Evolutionary conservation across 345 rosid genomes (phyloP).

Genomic region (Syzygium aromaticum): DNA sequence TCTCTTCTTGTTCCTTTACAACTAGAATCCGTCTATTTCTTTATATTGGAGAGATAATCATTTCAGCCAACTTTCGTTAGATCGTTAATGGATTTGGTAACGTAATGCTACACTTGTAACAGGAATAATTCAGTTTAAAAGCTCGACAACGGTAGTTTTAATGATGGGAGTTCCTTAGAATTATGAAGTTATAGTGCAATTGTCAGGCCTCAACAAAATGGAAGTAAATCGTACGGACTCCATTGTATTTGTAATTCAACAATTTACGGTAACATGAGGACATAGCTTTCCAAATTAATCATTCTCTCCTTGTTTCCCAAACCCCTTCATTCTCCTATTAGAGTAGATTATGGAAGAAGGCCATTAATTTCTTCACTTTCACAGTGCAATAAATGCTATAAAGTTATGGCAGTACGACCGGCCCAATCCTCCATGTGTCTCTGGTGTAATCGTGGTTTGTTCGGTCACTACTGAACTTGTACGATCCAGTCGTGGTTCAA

Average conservation of each 20-base stretch:
- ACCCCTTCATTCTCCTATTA: neutral
- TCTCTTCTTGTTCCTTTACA: neutral
- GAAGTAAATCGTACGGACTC: no score
- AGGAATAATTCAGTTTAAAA: neutral
- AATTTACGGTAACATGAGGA: neutral
- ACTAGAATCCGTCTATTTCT: neutral
- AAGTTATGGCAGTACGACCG: slow-evolving; percentile 24
- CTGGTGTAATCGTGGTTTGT: no score
- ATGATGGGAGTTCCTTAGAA: neutral
- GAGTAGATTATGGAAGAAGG: neutral
- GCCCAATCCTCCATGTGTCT: no score
- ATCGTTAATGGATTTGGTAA: neutral
- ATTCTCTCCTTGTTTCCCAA: neutral
- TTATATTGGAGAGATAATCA: neutral
- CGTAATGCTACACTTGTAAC: neutral
- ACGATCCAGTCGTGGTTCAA: no score
- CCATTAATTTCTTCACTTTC: neutral
- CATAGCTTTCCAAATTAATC: neutral
- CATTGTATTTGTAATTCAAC: no score
- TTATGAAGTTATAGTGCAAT: no score
- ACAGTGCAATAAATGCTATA: neutral
- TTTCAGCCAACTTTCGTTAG: neutral
- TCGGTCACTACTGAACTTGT: no score
- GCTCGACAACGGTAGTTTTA: neutral
- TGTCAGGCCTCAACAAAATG: no score